Evolutionary conservation across 192 early-diverging fungal species (phyloP), one percentile per base, ranked within the genome.

Genomic region (Dimargaris xerosporica): DNA sequence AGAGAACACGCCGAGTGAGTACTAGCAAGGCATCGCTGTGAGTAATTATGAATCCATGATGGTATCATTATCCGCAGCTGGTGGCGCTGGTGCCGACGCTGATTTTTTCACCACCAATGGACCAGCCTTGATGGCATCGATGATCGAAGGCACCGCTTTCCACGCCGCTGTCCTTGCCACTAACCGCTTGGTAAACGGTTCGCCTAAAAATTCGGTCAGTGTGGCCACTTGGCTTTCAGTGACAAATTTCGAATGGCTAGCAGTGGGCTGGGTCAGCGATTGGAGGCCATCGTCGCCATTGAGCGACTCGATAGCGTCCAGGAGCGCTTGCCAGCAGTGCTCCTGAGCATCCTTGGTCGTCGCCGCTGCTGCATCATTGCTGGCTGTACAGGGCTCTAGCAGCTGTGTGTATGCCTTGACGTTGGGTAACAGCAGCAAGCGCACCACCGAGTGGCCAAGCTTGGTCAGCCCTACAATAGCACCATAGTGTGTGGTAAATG

Each of bases 401-500:
- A 78, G 59, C 15, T 62, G 28, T 66, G 69, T 70, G 66, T 88
- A 91, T 17, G 83, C 72, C 69, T 85, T 84, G 43, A 88, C 72
- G 64, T 90, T 89, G 17, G 90, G 90, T 26, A 89, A 68, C 13
- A 92, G 64, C 29, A 98, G 70, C 0, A 85, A 73, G 44, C 75
- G 74, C 58, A 91, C 82, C 19, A 88, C 91, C 66, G 90, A 85
- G 29, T 73, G 69, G 0, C 94, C 93, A 42, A 97, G 77, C 23
- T 78, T 72, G 25, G 78, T 73, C 25, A 98, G 62, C 0, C 89
- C 94, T 13, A 82, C 69, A 23, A 98, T 83, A 0, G 91, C 89
- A 21, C 97, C 97, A 68, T 93, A 98, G 48, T 89, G 83, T 4
- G 91, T 93, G 0, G 84, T 78, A 30, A 89, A 69, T 5, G 88